Percentiles rank a stretch among this genome's conserved stretches.
Conservation (phyloP, 2,329 filamentous ascomycete species). For the Sphaerulina vaccinii region DNA sequence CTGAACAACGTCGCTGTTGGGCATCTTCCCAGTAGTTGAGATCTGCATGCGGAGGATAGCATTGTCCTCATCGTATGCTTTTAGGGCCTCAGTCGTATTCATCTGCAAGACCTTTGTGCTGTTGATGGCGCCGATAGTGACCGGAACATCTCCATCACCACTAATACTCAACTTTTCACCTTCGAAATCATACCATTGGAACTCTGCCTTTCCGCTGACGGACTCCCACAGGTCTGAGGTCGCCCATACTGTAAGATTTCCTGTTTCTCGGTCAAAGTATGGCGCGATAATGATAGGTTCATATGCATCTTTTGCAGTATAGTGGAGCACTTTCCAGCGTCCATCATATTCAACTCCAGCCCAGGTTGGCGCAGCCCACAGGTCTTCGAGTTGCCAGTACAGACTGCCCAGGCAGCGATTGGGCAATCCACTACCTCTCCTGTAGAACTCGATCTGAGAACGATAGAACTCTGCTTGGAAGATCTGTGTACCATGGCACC, state of each 20-base stretch:
- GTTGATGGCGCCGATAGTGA: conserved; percentile 54
- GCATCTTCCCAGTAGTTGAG: conserved; percentile 46
- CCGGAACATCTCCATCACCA: conserved; percentile 36
- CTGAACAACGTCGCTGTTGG: conserved; percentile 44
- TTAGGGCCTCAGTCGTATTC: conserved; percentile 40
- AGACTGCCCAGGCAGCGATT: conserved; percentile 60
- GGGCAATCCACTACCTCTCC: conserved; percentile 56
- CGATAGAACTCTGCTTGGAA: conserved; percentile 65
- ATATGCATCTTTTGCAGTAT: conserved; percentile 58
- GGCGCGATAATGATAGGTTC: conserved; percentile 59
- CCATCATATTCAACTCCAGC: conserved; percentile 63
- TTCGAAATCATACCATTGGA: conserved; percentile 54
- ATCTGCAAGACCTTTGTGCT: conserved; percentile 49
- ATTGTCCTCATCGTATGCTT: conserved; percentile 36
- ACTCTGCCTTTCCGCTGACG: conserved; percentile 46
- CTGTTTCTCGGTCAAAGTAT: conserved; percentile 53
- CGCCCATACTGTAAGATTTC: conserved; percentile 54
- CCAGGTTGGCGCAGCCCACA: conserved; percentile 61
- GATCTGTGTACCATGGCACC: conserved; percentile 62
- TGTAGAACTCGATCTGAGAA: conserved; percentile 61
- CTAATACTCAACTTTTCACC: conserved; percentile 45
- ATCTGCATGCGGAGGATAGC: conserved; percentile 49
- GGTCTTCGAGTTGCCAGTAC: conserved; percentile 66
- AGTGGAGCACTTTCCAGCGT: conserved; percentile 63
- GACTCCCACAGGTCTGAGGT: conserved; percentile 58